Conservation (phyloP, 2,329 filamentous ascomycete genomes). For the Colletotrichum caudatum region DNA sequence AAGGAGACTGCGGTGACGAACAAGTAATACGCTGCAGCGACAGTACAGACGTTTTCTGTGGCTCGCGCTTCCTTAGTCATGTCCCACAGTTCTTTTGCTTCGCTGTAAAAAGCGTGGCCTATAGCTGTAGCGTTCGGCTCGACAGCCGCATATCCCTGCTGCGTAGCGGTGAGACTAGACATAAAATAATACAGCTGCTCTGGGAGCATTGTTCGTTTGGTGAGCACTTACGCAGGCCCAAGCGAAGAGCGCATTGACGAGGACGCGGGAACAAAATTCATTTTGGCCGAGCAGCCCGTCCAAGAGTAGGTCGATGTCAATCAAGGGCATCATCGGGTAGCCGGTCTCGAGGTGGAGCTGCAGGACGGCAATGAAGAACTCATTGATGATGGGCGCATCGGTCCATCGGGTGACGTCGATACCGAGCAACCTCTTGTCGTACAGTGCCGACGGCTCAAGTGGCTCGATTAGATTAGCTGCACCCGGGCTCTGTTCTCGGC, state of each 20-base stretch:
- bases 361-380: neutral
- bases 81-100: slow-evolving; percentile 7
- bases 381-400: slow-evolving; percentile 2
- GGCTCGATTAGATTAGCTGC: neutral
- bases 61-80: neutral
- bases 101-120: neutral
- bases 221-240: slow-evolving; percentile 15
- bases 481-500: neutral
- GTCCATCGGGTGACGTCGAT: slow-evolving; percentile 12
- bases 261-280: slow-evolving; percentile 9
- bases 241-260: neutral
- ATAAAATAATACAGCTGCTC: neutral
- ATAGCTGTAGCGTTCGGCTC: neutral
- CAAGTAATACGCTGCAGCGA: slow-evolving; percentile 4
- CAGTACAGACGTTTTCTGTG: neutral
- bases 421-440: slow-evolving; percentile 7
- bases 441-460: neutral
- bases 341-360: slow-evolving; percentile 14
- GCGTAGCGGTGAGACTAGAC: neutral
- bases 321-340: slow-evolving; percentile 3
- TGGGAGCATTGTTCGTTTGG: neutral
- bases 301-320: slow-evolving; percentile 7
- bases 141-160: slow-evolving; percentile 8
- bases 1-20: slow-evolving; percentile 1
- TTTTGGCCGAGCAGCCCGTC: slow-evolving; percentile 9